Base-by-base conservation (phyloP, 164 flowering plant species). In the Euptelea pleiosperma region DNA sequence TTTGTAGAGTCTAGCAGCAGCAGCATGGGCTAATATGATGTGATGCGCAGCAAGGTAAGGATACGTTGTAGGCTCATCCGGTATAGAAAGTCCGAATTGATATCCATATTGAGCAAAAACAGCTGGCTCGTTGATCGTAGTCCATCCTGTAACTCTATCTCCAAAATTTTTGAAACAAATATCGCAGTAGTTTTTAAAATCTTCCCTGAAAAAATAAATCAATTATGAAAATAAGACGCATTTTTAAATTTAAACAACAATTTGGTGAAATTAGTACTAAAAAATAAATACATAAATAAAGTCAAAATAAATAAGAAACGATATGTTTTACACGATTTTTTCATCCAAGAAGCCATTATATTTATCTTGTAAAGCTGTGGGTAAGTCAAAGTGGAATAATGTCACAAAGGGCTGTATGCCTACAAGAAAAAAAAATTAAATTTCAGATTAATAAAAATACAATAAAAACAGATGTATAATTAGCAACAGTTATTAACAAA, bases 361-460 rank as follows among this genome's bases (percentile, higher is more conserved):
- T 25, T 64, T 45, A 1, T 66, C 55, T 50, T 71, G 56, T 4
- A 77, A 51, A 3, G 59, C 51, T 40, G 25, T 49, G 1, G 81
- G 78, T 3, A 28, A 30, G 48, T 77, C 81, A 18, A 65, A 77
- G 46, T 77, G 81, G 24, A 77, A 47, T 1, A 74, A 24, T 3
- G 78, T 74, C 8, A 69, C 78, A 29, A 63, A 42, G 0, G 76
- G 76, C 2, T 18, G 29, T 3, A 77, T 68, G 10, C 65, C 81
- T 77, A 21, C 52, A n/a, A n/a, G n/a, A n/a, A n/a, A n/a, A n/a
- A 45, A 19, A 15, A 40, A 9, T 11, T 56, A 15, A 10, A 12
- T 22, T 6, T 30, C n/a, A n/a, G n/a, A n/a, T n/a, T n/a, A n/a
- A n/a, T n/a, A n/a, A n/a, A n/a, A n/a, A 8, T 22, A 26, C 6